Conservation (phyloP, 306 rosid species). For the Heteromeles arbutifolia region DNA sequence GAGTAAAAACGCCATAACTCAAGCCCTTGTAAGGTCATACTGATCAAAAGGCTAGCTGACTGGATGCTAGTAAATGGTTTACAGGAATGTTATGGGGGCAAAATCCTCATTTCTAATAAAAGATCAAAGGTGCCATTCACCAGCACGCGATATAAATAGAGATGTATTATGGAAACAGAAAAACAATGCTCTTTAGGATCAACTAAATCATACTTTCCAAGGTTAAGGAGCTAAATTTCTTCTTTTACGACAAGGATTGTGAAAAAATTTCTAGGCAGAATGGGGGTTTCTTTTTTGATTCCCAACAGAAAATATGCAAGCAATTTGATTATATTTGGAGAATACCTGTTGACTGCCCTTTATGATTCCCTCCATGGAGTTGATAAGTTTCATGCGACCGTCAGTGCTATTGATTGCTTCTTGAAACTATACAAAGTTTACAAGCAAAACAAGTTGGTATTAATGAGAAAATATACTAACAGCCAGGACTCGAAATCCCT, state of each 20-base stretch:
- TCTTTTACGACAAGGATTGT: not conserved
- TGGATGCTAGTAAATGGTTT: not conserved
- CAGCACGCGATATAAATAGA: not conserved
- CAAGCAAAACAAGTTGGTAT: not conserved
- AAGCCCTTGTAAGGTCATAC: not conserved
- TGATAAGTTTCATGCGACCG: constrained; percentile 65
- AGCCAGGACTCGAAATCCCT: not conserved
- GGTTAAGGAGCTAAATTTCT: not conserved
- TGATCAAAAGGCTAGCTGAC: not conserved
- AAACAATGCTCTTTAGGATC: not conserved
- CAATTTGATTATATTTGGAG: not conserved
- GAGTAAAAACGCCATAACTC: not conserved
- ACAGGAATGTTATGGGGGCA: not conserved
- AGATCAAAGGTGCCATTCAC: not conserved
- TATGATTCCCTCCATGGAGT: constrained; percentile 91
- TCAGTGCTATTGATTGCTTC: constrained; percentile 66
- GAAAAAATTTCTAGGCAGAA: not conserved
- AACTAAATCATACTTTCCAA: not conserved
- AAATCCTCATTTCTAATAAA: not conserved
- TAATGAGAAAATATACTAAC: not conserved
- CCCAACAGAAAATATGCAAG: not conserved
- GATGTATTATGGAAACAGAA: not conserved
- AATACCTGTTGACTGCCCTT: constrained; percentile 84
- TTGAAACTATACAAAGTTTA: constrained; percentile 58
- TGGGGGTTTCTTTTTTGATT: not conserved